Evolutionary conservation across 2,329 filamentous ascomycete genomes (phyloP), one percentile per base, ranked within the genome.

Genomic region (Venturia nashicola): DNA sequence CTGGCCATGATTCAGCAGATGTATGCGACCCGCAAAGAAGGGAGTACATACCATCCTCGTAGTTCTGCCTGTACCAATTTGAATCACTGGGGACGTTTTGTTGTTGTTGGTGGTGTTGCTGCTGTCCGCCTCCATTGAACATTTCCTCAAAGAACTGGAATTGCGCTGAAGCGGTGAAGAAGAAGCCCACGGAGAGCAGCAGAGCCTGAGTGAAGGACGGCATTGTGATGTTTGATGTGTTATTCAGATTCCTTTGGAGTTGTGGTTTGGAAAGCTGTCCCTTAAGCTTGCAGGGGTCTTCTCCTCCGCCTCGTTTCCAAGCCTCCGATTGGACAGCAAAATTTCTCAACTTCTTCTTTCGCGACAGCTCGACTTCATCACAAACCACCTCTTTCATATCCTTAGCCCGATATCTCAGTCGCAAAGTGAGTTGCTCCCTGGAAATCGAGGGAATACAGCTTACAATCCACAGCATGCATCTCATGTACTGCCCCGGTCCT

Each of bases 101-200:
- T 34, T 84, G 84, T 68, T 86, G 81, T 64, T 84, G 40, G 11
- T 42, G 83, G 57, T 82, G 79, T 54, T 82, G 80, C 51, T 81
- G 79, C 14, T 80, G 77, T 66, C 77, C 77, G 65, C 81, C 80
- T 68, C 84, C 84, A 69, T 85, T 83, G 75, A 99, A 97, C 90
- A 97, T 96, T 71, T 97, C 91, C 74, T 97, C 92, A 77, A 97
- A 99, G 83, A 99, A 96, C 73, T 90, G 88, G 75, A 97, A 97
- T 77, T 97, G 93, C 12, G 70, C 65, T 2, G 72, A 66, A 14
- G 74, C 64, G 12, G 75, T 57, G 36, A 74, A 55, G 42, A 77
- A 62, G 40, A 75, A 54, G 18, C 34, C 57, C 27, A 42, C 32
- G 39, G 61, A n/a, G 42, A 64, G 54, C 12, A 54, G 39, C 14